Conservation (phyloP, 441 rosid genomes). For the Theobroma grandiflorum region DNA sequence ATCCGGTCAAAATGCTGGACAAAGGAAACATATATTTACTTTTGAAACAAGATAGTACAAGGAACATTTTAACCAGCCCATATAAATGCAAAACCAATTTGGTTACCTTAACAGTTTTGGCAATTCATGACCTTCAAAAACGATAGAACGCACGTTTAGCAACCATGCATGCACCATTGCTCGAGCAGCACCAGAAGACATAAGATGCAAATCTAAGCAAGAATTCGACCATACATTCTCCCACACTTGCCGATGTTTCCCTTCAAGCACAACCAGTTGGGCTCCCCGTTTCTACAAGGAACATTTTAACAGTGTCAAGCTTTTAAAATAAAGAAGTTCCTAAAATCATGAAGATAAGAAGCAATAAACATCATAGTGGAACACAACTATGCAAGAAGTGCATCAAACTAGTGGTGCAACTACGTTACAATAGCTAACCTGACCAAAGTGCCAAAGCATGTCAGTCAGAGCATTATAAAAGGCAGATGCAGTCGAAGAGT, state of each 20-base stretch:
- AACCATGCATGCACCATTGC: conserved; percentile 96
- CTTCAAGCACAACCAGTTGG: conserved; percentile 86
- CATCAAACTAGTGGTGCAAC: background rate
- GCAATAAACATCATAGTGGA: background rate
- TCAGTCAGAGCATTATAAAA: conserved; percentile 92
- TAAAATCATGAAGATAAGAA: background rate
- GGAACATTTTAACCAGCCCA: background rate
- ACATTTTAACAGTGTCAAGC: conserved; percentile 6
- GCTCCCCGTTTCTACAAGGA: conserved; percentile 75
- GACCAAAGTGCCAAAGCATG: conserved; percentile 96
- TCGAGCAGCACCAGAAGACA: conserved; percentile 95
- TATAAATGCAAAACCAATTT: conserved; percentile 16
- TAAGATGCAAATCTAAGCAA: conserved; percentile 90
- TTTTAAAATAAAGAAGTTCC: background rate
- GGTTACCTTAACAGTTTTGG: conserved; percentile 81
- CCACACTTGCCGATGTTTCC: conserved; percentile 85
- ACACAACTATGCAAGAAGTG: background rate
- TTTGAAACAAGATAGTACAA: conserved; percentile 8
- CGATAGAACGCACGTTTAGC: conserved; percentile 76
- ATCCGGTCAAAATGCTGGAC: conserved; percentile 91
- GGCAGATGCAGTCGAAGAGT: conserved; percentile 82
- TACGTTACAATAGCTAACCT: conserved; percentile 51
- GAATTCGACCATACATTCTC: conserved; percentile 90
- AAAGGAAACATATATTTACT: background rate
- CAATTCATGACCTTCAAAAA: conserved; percentile 78